These are phyloP conservation scores for Vanrija humicola DNA, from an alignment of 1,284 basidiomycete genomes.

Conservation along the genomic window DNA sequence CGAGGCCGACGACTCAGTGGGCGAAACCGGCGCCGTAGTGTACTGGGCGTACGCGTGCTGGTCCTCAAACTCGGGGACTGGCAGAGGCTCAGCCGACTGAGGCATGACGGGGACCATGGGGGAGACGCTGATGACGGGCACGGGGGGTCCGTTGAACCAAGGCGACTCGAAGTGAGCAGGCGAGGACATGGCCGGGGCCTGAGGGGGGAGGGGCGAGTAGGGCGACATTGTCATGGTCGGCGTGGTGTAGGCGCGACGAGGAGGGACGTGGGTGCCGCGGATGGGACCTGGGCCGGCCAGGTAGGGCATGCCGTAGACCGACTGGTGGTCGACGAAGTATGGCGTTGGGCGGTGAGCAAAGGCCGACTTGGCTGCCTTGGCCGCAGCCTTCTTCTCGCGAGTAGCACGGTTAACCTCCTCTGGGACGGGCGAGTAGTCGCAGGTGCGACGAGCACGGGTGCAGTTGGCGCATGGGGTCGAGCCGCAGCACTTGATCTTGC, in stretches of 20 bases:
- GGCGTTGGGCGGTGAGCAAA: slow-evolving; percentile 26
- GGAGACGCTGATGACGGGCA: slow-evolving; percentile 19
- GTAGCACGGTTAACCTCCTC: slow-evolving; percentile 47
- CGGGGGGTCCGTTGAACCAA: slow-evolving; percentile 26
- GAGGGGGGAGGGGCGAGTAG: slow-evolving; percentile 26
- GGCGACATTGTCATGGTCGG: slow-evolving; percentile 25
- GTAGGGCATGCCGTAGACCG: slow-evolving; percentile 33
- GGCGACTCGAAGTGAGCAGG: slow-evolving; percentile 37
- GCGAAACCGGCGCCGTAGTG: slow-evolving; percentile 22
- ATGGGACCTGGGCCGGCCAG: slow-evolving; percentile 18
- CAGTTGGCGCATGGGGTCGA: slow-evolving; percentile 46
- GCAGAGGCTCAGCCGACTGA: slow-evolving; percentile 16
- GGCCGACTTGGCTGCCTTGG: slow-evolving; percentile 35
- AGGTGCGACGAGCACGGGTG: slow-evolving; percentile 39
- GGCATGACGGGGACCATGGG: slow-evolving; percentile 18
- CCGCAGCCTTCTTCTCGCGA: slow-evolving; percentile 43
- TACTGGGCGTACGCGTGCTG: slow-evolving; percentile 9
- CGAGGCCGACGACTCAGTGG: slow-evolving; percentile 19
- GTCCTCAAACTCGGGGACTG: slow-evolving; percentile 6
- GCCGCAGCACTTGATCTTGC: slow-evolving; percentile 50
- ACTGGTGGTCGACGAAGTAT: slow-evolving; percentile 28
- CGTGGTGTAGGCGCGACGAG: slow-evolving; percentile 34
- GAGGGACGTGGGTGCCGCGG: slow-evolving; percentile 25
- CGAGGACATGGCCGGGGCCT: slow-evolving; percentile 31
- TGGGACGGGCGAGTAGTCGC: slow-evolving; percentile 47